phyloP scores from a whole-genome alignment of 2,329 filamentous ascomycete genomes.

The Didymella lethalis region DNA sequence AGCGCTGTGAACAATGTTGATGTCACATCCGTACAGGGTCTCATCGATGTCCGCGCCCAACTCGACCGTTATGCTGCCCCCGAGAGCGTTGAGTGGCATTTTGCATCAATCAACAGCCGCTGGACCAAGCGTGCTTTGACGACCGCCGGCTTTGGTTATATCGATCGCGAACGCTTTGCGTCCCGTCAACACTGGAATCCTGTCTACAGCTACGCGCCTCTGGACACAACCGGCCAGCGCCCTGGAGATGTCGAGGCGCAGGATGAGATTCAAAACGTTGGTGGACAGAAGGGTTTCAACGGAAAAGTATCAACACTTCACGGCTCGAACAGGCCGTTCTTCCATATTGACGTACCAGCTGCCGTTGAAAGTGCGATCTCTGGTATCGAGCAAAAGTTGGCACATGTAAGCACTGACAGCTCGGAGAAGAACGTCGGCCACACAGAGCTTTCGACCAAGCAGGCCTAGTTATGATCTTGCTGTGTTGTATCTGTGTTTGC shows the following conservation, averaged over 20 bases:
- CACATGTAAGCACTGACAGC: constrained; percentile 30
- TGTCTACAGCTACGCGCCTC: constrained; percentile 95
- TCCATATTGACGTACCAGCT: constrained; percentile 91
- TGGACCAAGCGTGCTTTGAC: constrained; percentile 93
- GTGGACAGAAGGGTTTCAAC: constrained; percentile 27
- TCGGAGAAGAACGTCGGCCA: constrained; percentile 21
- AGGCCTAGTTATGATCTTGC: constrained; percentile 10
- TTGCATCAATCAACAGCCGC: constrained; percentile 90
- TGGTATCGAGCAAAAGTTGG: constrained; percentile 66
- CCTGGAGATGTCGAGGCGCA: constrained; percentile 55
- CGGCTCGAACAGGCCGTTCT: constrained; percentile 87
- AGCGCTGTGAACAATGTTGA: constrained; percentile 93
- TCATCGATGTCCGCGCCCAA: constrained; percentile 95
- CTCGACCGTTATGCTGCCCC: constrained; percentile 85
- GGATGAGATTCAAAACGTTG: constrained; percentile 31
- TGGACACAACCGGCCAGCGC: constrained; percentile 71
- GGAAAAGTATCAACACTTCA: constrained; percentile 72
- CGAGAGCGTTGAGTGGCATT: constrained; percentile 89
- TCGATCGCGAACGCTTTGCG: constrained; percentile 61
- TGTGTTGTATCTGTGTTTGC: background rate
- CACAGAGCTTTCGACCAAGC: constrained; percentile 27
- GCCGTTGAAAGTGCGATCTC: constrained; percentile 87
- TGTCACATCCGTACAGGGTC: constrained; percentile 86
- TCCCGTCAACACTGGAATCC: constrained; percentile 75
- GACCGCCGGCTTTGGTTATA: constrained; percentile 84